phyloP scores from a whole-genome alignment of 495 filamentous ascomycete species.

The Amorphotheca resinae region DNA sequence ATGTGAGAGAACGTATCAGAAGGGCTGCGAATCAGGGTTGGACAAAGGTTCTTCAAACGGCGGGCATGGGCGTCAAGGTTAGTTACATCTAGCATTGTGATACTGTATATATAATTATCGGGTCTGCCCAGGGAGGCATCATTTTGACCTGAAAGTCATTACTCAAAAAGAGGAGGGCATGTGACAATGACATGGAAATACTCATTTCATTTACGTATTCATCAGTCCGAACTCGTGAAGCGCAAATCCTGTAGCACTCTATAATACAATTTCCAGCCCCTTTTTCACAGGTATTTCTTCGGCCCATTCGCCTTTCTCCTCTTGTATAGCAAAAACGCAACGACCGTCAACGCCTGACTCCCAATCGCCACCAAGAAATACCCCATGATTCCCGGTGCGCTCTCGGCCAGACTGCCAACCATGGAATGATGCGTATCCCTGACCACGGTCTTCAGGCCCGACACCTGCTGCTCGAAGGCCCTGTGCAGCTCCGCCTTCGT shows the following conservation, averaged over 20 bases:
- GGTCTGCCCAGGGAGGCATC: too few species aligned
- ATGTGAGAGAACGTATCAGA: conserved; percentile 61
- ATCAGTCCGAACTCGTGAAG: too few species aligned
- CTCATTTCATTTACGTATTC: too few species aligned
- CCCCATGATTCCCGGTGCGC: conserved; percentile 50
- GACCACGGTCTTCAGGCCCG: conserved; percentile 58
- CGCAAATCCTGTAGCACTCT: too few species aligned
- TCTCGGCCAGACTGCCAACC: conserved; percentile 36
- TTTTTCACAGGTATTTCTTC: conserved; percentile 75
- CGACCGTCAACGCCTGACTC: conserved; percentile 59
- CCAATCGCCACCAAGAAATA: conserved; percentile 65
- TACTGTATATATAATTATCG: too few species aligned
- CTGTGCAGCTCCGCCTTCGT: conserved; percentile 40
- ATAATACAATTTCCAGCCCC: too few species aligned
- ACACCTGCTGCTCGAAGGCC: conserved; percentile 59
- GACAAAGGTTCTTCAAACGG: conserved; percentile 73
- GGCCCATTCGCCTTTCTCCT: conserved; percentile 57
- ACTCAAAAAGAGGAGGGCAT: too few species aligned
- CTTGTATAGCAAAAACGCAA: conserved; percentile 71
- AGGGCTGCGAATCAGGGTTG: conserved; percentile 56
- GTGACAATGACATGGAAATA: too few species aligned
- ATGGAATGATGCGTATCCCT: conserved; percentile 56
- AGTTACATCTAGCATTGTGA: conserved; percentile 61
- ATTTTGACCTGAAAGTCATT: too few species aligned
- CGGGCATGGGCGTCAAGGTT: conserved; percentile 96